phyloP scores from a whole-genome alignment of 1,284 basidiomycete species.

The Marasmius fiardii region DNA sequence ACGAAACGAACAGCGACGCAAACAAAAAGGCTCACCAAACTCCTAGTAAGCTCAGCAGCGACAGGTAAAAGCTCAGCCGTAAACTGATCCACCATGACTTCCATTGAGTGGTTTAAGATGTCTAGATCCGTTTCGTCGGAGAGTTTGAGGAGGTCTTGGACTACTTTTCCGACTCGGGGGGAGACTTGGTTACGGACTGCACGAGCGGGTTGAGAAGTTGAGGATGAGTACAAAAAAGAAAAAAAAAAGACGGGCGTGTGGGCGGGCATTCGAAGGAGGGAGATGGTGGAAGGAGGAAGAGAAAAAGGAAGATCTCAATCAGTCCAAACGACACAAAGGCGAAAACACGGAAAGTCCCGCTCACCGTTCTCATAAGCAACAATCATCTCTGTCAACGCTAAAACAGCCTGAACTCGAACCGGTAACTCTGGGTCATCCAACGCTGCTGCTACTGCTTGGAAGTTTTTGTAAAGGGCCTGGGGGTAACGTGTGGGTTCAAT shows the following conservation, averaged over 20 bases:
- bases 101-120: conserved; percentile 79
- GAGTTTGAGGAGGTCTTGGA: conserved; percentile 86
- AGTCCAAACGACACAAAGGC: no score
- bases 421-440: conserved; percentile 79
- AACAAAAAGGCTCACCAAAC: conserved; percentile 53
- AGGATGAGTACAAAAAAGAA: no score
- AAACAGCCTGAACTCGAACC: conserved; percentile 80
- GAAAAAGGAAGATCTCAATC: no score
- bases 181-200: conserved; percentile 70
- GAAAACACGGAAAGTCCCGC: no score
- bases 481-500: no score
- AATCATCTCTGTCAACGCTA: conserved; percentile 80
- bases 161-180: conserved; percentile 82
- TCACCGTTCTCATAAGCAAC: conserved; percentile 60
- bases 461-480: conserved; percentile 62
- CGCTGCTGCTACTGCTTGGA: conserved; percentile 55
- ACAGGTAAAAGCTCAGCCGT: conserved; percentile 84
- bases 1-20: no score
- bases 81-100: conserved; percentile 84
- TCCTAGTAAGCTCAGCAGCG: conserved; percentile 76
- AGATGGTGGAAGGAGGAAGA: no score
- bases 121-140: conserved; percentile 90
- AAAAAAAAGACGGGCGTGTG: no score
- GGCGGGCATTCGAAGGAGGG: no score
- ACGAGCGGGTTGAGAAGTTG: not conserved